These are phyloP conservation scores for Ilex asprella DNA, from an alignment of 257 asterid species.

Conservation along the genomic window DNA sequence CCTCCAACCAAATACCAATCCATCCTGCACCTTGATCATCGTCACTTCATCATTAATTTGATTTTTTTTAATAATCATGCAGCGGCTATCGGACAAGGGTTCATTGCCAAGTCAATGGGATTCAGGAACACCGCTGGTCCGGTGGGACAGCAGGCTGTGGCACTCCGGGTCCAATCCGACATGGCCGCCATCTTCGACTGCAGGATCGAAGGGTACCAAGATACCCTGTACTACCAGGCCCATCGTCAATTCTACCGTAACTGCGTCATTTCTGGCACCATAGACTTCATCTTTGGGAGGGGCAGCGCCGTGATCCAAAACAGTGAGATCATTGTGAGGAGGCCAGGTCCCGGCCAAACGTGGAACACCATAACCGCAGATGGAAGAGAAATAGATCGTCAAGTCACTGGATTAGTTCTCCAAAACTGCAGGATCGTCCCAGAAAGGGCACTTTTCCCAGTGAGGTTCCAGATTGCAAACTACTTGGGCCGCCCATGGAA, in stretches of 20 bases:
- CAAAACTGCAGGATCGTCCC: slow-evolving; percentile 62
- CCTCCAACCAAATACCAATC: too few species aligned
- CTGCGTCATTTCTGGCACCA: slow-evolving; percentile 64
- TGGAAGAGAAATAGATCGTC: slow-evolving; percentile 29
- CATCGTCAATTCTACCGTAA: slow-evolving; percentile 54
- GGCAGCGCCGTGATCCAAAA: slow-evolving; percentile 57
- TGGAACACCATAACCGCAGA: slow-evolving; percentile 65
- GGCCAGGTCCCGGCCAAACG: slow-evolving; percentile 28
- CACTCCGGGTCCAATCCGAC: slow-evolving; percentile 46
- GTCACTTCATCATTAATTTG: too few species aligned
- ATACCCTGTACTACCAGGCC: slow-evolving; percentile 58
- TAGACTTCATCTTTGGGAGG: slow-evolving; percentile 74
- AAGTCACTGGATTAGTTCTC: slow-evolving; percentile 46
- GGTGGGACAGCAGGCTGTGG: slow-evolving; percentile 69
- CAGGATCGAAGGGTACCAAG: slow-evolving; percentile 66
- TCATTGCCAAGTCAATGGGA: slow-evolving; percentile 52
- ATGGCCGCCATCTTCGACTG: slow-evolving; percentile 56
- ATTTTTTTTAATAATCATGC: not conserved
- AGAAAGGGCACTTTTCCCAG: slow-evolving; percentile 21
- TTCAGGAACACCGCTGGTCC: slow-evolving; percentile 67
- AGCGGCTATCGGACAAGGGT: slow-evolving; percentile 38
- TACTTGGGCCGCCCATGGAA: slow-evolving; percentile 70
- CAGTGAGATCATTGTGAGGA: slow-evolving; percentile 48
- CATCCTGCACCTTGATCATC: too few species aligned
- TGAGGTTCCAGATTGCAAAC: slow-evolving; percentile 23